A percentile compares a stretch with the other conserved stretches of the same genome.
Evolutionary conservation across 495 filamentous ascomycete species (phyloP).

Genomic region (Talaromyces thailandensis): DNA sequence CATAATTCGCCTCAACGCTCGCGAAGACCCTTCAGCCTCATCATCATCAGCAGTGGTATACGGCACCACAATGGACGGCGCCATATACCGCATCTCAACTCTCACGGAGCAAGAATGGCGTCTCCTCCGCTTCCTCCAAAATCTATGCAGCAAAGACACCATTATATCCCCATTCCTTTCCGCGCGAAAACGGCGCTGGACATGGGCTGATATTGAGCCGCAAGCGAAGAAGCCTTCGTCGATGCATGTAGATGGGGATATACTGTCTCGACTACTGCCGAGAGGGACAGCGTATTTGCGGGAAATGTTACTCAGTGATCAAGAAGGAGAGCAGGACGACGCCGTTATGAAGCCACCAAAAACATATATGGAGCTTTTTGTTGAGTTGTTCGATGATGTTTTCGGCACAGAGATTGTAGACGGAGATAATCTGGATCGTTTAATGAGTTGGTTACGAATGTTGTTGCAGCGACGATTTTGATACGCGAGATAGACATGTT

Average conservation of each 20-base stretch:
- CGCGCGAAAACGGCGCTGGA: constrained; percentile 16
- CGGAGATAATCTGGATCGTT: neutral
- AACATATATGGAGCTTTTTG: constrained; percentile 2
- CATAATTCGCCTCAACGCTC: constrained; percentile 18
- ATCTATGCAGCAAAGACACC: constrained; percentile 38
- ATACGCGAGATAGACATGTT: neutral
- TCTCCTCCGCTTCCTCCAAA: constrained; percentile 56
- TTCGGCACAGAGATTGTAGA: neutral
- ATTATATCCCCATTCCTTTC: constrained; percentile 29
- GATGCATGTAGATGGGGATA: constrained; percentile 62
- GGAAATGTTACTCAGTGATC: constrained; percentile 19
- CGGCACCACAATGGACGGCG: constrained; percentile 58
- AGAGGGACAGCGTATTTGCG: constrained; percentile 34
- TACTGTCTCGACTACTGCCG: constrained; percentile 46
- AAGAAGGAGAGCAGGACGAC: neutral
- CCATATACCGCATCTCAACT: constrained; percentile 51
- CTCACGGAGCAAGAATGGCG: constrained; percentile 44
- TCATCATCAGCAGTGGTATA: constrained; percentile 22
- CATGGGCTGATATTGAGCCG: constrained; percentile 21
- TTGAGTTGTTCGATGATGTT: neutral
- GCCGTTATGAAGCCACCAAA: neutral
- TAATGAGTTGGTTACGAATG: constrained; percentile 3
- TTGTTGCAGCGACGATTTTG: neutral
- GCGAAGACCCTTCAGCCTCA: constrained; percentile 8
- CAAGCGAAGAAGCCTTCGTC: constrained; percentile 23